Evolutionary conservation across 2,329 filamentous ascomycete species (phyloP).

Genomic region (Paracoccidioides brasiliensis): DNA sequence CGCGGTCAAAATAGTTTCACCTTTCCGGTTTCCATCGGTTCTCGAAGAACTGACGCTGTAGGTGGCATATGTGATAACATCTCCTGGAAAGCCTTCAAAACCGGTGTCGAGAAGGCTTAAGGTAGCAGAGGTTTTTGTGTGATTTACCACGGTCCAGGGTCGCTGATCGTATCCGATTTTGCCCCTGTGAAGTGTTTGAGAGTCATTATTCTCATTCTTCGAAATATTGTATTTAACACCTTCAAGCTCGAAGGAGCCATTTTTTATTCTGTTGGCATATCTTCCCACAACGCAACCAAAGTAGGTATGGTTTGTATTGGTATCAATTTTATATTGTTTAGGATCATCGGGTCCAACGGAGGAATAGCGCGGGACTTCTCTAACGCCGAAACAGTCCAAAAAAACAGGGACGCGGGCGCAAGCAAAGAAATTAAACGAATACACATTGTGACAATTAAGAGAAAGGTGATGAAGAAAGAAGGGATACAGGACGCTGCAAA

Average conservation of each 20-base stretch:
- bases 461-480: conserved; percentile 3
- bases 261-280: conserved; percentile 45
- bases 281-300: conserved; percentile 38
- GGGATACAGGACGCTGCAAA: not conserved
- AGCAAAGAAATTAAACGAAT: not conserved
- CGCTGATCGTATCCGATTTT: conserved; percentile 35
- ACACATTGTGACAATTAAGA: not conserved
- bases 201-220: conserved; percentile 39
- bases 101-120: conserved; percentile 34
- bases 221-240: conserved; percentile 36
- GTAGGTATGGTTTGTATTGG: conserved; percentile 35
- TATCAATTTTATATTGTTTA: conserved; percentile 32
- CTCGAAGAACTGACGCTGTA: conserved; percentile 30
- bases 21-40: conserved; percentile 20
- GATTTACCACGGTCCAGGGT: conserved; percentile 37
- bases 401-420: not conserved
- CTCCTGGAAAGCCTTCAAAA: conserved; percentile 35
- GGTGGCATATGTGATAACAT: conserved; percentile 34
- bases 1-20: conserved; percentile 30
- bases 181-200: conserved; percentile 41
- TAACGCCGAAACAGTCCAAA: not conserved
- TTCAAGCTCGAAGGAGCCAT: conserved; percentile 42
- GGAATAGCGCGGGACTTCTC: not conserved
- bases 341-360: conserved; percentile 30
- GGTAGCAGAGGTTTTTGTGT: conserved; percentile 30